Evolutionary conservation across 148 eudicot species (phyloP).

Genomic region (Vaccinium vitisidaea): DNA sequence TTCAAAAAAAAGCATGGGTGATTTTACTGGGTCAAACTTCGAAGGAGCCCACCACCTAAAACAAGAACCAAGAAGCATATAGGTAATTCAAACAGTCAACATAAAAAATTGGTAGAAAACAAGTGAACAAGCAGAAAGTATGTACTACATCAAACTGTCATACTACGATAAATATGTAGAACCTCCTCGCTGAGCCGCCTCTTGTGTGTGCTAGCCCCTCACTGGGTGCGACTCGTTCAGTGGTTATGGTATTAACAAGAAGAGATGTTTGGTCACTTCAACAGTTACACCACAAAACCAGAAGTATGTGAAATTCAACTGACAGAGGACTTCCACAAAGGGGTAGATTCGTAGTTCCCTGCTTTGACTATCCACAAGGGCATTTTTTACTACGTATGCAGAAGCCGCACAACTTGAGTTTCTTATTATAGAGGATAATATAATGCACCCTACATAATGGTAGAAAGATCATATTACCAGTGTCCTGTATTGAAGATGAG

Average conservation of each 20-base stretch:
- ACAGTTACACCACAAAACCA: not conserved
- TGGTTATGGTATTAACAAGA: not conserved
- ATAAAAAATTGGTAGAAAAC: not conserved
- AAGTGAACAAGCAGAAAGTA: not conserved
- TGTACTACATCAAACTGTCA: not conserved
- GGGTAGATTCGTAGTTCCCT: not conserved
- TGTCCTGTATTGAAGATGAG: constrained; percentile 91
- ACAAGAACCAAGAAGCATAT: constrained; percentile 13
- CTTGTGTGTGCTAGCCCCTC: not conserved
- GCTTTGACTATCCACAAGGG: not conserved
- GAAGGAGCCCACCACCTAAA: constrained; percentile 88
- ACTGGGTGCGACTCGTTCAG: not conserved
- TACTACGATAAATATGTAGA: not conserved
- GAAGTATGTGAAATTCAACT: not conserved
- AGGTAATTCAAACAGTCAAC: not conserved
- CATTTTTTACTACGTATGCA: not conserved
- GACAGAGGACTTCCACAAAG: not conserved
- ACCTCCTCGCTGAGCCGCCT: not conserved
- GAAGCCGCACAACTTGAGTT: not conserved
- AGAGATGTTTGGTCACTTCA: not conserved
- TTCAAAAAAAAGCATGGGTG: constrained; percentile 91
- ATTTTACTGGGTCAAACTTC: constrained; percentile 85
- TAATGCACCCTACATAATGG: not conserved
- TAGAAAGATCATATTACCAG: constrained; percentile 49
- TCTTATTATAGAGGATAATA: not conserved